These are phyloP conservation scores for Glycine tomentella DNA, from an alignment of 306 rosid species.

Conservation along the genomic window DNA sequence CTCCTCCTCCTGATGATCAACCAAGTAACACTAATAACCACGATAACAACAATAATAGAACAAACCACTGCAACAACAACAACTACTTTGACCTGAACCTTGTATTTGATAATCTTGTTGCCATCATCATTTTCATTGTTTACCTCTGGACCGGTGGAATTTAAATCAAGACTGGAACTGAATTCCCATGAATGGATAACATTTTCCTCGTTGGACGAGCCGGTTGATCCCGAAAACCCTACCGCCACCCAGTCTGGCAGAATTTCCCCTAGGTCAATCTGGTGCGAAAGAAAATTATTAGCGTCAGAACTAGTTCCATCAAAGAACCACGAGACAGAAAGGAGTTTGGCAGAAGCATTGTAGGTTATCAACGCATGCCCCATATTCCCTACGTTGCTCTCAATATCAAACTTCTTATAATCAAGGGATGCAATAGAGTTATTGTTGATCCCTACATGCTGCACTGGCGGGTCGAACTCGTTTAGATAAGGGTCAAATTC, in stretches of 20 bases:
- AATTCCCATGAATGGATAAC: conserved; percentile 55
- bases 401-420: conserved; percentile 31
- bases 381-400: not conserved
- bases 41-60: conserved; percentile 23
- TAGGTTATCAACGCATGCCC: conserved; percentile 40
- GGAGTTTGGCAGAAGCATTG: conserved; percentile 7
- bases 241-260: conserved; percentile 45
- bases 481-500: conserved; percentile 38
- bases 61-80: not conserved
- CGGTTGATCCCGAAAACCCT: conserved; percentile 54
- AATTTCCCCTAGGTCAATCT: conserved; percentile 39
- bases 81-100: too few relatives aligned
- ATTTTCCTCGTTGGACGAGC: conserved; percentile 18
- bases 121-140: too few relatives aligned
- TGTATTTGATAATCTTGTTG: too few relatives aligned
- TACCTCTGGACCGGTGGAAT: not conserved
- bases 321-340: conserved; percentile 35
- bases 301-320: not conserved
- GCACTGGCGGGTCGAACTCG: conserved; percentile 6
- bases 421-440: conserved; percentile 29
- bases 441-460: conserved; percentile 48
- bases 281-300: not conserved
- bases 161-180: conserved; percentile 36
- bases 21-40: conserved; percentile 26
- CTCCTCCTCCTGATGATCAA: conserved; percentile 32